Conservation (phyloP, 495 filamentous ascomycete genomes). For the Daldinia loculata region DNA sequence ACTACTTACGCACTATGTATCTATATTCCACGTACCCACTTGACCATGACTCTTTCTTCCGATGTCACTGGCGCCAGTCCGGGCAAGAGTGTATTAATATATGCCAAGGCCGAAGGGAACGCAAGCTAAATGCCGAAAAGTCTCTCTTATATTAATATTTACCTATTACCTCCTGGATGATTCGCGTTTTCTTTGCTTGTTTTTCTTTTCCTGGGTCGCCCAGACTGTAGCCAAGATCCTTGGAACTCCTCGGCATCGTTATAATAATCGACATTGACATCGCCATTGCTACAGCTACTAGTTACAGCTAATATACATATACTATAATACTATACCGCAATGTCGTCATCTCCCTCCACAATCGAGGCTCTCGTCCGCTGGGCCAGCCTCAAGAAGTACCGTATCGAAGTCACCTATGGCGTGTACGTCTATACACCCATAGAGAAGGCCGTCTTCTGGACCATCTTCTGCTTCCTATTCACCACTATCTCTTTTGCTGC, state of each 20-base stretch:
- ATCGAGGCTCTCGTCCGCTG: constrained; percentile 42
- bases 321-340: constrained; percentile 10
- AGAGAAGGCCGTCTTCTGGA: constrained; percentile 54
- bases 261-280: constrained; percentile 2
- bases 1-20: no score
- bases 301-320: background rate
- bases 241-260: constrained; percentile 7
- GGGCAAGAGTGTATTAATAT: constrained; percentile 21
- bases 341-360: constrained; percentile 21
- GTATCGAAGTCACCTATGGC: constrained; percentile 57
- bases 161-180: background rate
- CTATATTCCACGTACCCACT: no score
- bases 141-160: constrained; percentile 4
- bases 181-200: constrained; percentile 3
- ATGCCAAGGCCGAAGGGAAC: constrained; percentile 27
- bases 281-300: constrained; percentile 2
- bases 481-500: constrained; percentile 35
- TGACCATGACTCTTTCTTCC: constrained; percentile 1
- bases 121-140: constrained; percentile 8
- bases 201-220: constrained; percentile 1
- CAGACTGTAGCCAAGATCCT: constrained; percentile 8
- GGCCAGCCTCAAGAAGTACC: constrained; percentile 59
- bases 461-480: constrained; percentile 42
- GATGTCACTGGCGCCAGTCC: background rate
- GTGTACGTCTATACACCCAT: constrained; percentile 58